A percentile compares a stretch with the other conserved stretches of the same genome.
Conservation (phyloP, 176 grass and related monocot species). For the Typha latifolia region DNA sequence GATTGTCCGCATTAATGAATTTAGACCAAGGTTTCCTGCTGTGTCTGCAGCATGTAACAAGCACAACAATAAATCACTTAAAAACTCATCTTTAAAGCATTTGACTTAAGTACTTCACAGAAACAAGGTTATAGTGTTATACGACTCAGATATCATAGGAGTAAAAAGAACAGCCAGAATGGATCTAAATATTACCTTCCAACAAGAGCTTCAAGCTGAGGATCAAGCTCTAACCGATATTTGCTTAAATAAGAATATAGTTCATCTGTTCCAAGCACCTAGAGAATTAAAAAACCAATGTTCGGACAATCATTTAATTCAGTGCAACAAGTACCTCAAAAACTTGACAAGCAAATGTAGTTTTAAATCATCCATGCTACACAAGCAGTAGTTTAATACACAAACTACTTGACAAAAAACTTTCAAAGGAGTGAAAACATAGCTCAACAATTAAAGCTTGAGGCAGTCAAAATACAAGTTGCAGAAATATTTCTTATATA, state of each 20-base stretch:
- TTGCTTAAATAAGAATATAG: conserved; percentile 64
- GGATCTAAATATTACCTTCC: conserved; percentile 40
- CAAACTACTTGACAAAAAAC: too few relatives aligned
- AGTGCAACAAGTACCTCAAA: neutral
- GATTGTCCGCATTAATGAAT: conserved; percentile 65
- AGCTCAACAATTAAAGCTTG: too few relatives aligned
- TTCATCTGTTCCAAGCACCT: conserved; percentile 76
- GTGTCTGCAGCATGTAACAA: conserved; percentile 27
- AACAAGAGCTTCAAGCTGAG: conserved; percentile 71
- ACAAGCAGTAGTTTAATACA: too few relatives aligned
- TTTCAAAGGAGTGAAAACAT: too few relatives aligned
- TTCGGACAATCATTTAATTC: neutral
- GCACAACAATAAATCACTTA: neutral
- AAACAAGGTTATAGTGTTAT: too few relatives aligned
- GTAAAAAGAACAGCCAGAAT: neutral
- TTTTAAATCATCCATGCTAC: too few relatives aligned
- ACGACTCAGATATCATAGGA: neutral
- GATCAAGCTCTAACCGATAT: conserved; percentile 65
- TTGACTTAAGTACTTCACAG: too few relatives aligned
- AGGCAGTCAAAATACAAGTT: too few relatives aligned
- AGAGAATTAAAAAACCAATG: neutral
- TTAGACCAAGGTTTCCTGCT: conserved; percentile 65
- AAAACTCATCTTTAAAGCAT: neutral
- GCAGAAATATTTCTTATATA: too few relatives aligned
- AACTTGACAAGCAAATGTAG: neutral